Percentiles rank a stretch among this genome's conserved stretches.
These are phyloP conservation scores for Hemisphaericaspora lyxosophila DNA, from an alignment of 1,139 yeast genomes.

Conservation along the genomic window DNA sequence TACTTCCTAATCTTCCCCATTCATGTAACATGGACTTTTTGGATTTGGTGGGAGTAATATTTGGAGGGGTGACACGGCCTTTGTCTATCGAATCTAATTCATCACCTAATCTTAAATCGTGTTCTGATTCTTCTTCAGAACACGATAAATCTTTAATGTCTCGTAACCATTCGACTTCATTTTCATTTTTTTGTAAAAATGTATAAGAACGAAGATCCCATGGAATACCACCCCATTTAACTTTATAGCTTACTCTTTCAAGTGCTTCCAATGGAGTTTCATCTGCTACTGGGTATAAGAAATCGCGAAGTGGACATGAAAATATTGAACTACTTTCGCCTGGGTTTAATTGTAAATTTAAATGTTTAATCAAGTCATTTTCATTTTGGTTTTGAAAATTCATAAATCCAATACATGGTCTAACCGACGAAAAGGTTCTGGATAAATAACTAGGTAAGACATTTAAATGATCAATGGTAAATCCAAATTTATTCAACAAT, in stretches of 20 bases:
- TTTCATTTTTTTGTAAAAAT: conserved; percentile 54
- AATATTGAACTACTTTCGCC: conserved; percentile 72
- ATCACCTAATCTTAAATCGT: conserved; percentile 15
- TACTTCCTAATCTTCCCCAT: conserved; percentile 47
- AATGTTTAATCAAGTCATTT: conserved; percentile 25
- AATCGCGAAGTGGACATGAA: conserved; percentile 65
- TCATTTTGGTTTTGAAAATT: conserved; percentile 19
- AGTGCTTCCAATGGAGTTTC: conserved; percentile 42
- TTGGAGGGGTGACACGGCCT: conserved; percentile 15
- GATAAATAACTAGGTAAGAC: conserved; percentile 74
- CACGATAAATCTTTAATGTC: conserved; percentile 56
- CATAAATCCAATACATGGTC: conserved; percentile 77
- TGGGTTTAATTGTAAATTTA: conserved; percentile 55
- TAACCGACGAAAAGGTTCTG: conserved; percentile 76
- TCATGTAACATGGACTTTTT: conserved; percentile 12
- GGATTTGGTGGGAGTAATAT: conserved; percentile 9
- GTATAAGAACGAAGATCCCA: conserved; percentile 64
- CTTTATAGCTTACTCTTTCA: conserved; percentile 38
- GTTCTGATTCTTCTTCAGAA: conserved; percentile 45
- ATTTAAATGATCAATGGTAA: conserved; percentile 56
- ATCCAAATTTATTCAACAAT: conserved; percentile 47
- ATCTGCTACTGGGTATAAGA: conserved; percentile 43
- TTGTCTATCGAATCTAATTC: conserved; percentile 16
- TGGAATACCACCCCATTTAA: conserved; percentile 70
- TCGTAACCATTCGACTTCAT: conserved; percentile 64